phyloP scores from a whole-genome alignment of 2,329 filamentous ascomycete genomes.

The Ceratocystis eucalypticola region DNA sequence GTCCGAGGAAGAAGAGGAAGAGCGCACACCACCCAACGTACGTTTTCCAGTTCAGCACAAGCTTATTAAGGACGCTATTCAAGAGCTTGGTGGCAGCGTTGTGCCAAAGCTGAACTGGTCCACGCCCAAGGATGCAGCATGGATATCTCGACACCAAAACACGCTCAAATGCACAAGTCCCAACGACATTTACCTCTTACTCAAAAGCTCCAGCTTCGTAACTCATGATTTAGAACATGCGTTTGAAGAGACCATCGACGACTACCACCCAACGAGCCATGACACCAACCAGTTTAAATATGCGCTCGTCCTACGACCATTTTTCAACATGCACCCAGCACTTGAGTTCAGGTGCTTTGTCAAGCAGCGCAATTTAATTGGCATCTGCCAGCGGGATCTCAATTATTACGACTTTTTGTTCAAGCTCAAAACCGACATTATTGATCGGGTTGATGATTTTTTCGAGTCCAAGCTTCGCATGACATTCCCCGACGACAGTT shows the following conservation, averaged over 20 bases:
- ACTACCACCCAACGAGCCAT: slow-evolving; percentile 32
- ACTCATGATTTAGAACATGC: slow-evolving; percentile 89
- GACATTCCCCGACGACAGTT: slow-evolving; percentile 71
- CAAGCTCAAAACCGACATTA: slow-evolving; percentile 49
- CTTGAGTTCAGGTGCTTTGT: slow-evolving; percentile 96
- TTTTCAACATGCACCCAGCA: slow-evolving; percentile 75
- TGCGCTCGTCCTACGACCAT: slow-evolving; percentile 73
- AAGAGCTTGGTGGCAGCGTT: slow-evolving; percentile 70
- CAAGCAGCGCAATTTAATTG: slow-evolving; percentile 64
- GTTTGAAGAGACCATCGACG: slow-evolving; percentile 57
- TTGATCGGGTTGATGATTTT: slow-evolving; percentile 57
- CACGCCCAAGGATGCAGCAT: slow-evolving; percentile 86
- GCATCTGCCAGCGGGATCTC: slow-evolving; percentile 75
- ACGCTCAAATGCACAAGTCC: slow-evolving; percentile 79
- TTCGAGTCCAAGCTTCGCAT: slow-evolving; percentile 61
- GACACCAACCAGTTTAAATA: slow-evolving; percentile 45
- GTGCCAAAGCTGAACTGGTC: slow-evolving; percentile 97
- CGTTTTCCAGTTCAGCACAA: slow-evolving; percentile 61
- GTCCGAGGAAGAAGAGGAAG: slow-evolving; percentile 27
- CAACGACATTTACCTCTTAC: slow-evolving; percentile 82
- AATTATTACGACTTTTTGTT: slow-evolving; percentile 78
- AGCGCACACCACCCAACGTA: slow-evolving; percentile 36
- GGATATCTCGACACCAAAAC: slow-evolving; percentile 74
- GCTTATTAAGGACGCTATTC: slow-evolving; percentile 61
- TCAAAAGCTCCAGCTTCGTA: slow-evolving; percentile 90